A percentile compares a stretch with the other conserved stretches of the same genome.
phyloP scores from a whole-genome alignment of 192 early-diverging fungal species.

The Podila epicladia region DNA sequence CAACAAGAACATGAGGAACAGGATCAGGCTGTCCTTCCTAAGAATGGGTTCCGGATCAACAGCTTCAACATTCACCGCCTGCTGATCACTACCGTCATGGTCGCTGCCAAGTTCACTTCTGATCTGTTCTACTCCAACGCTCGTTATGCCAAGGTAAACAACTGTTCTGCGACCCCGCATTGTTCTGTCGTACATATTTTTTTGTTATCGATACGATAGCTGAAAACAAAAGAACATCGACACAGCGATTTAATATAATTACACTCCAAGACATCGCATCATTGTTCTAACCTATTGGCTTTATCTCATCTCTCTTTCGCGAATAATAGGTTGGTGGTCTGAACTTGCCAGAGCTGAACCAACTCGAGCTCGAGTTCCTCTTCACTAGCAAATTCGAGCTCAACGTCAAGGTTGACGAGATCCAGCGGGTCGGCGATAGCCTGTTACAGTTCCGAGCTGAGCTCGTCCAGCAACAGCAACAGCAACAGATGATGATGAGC shows the following conservation, averaged over 20 bases:
- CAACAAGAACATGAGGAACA: conserved; percentile 1
- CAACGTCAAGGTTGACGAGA: conserved; percentile 66
- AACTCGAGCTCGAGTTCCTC: conserved; percentile 79
- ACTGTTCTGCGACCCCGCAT: not conserved
- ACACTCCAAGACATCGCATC: not conserved
- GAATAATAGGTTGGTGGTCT: conserved; percentile 73
- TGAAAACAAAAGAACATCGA: too few species aligned
- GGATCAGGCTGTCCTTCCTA: not conserved
- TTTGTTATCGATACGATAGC: too few species aligned
- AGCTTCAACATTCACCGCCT: conserved; percentile 77
- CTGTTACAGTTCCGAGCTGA: conserved; percentile 19
- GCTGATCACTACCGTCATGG: conserved; percentile 71
- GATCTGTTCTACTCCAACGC: conserved; percentile 80
- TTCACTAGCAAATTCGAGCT: conserved; percentile 76
- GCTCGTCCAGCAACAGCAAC: not conserved
- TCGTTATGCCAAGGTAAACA: conserved; percentile 74
- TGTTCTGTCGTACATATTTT: not conserved
- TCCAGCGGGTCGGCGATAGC: conserved; percentile 56
- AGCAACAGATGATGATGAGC: not conserved
- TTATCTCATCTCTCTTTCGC: not conserved
- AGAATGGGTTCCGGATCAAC: conserved; percentile 59
- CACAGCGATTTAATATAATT: too few species aligned
- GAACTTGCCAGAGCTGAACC: conserved; percentile 74
- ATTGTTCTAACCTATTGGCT: not conserved
- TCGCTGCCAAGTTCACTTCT: conserved; percentile 80